phyloP scores from a whole-genome alignment of 2,329 filamentous ascomycete genomes.

The Sordariomycetes sp. region DNA sequence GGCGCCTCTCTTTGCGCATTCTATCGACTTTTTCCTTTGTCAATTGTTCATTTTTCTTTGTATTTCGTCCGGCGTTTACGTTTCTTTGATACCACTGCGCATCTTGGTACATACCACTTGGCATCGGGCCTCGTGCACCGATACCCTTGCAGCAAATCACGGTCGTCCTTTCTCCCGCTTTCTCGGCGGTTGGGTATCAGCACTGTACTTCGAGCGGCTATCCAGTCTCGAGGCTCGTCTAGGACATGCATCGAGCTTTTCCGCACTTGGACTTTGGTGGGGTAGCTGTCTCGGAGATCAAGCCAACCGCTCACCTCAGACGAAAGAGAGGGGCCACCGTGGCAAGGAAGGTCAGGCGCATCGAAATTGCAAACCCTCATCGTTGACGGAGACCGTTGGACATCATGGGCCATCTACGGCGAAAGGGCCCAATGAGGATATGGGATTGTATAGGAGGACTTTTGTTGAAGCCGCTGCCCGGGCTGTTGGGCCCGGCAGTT shows the following conservation, averaged over 20 bases:
- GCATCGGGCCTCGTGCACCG: not conserved
- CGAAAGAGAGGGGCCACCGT: not conserved
- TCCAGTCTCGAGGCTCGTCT: no score
- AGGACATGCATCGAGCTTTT: no score
- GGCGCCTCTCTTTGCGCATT: not conserved
- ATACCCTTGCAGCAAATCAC: not conserved
- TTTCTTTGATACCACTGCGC: conserved; percentile 5
- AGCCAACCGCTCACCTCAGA: not conserved
- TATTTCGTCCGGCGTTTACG: conserved; percentile 4
- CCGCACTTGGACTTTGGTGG: no score
- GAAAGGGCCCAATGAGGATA: not conserved
- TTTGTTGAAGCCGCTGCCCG: not conserved
- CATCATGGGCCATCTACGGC: not conserved
- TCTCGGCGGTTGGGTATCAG: not conserved
- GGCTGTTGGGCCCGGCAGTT: not conserved
- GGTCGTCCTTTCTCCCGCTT: not conserved
- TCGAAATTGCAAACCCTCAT: not conserved
- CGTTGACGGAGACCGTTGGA: not conserved
- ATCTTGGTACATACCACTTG: conserved; percentile 1
- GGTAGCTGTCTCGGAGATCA: not conserved
- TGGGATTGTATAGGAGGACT: not conserved
- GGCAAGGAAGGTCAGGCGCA: not conserved
- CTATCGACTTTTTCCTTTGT: conserved; percentile 2
- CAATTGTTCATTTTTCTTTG: conserved; percentile 3
- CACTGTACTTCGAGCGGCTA: not conserved